A percentile compares a stretch with the other conserved stretches of the same genome.
These are phyloP conservation scores for Pterothamnion heteromorphum DNA, from an alignment of 31 red algal species.

Conservation along the genomic window DNA sequence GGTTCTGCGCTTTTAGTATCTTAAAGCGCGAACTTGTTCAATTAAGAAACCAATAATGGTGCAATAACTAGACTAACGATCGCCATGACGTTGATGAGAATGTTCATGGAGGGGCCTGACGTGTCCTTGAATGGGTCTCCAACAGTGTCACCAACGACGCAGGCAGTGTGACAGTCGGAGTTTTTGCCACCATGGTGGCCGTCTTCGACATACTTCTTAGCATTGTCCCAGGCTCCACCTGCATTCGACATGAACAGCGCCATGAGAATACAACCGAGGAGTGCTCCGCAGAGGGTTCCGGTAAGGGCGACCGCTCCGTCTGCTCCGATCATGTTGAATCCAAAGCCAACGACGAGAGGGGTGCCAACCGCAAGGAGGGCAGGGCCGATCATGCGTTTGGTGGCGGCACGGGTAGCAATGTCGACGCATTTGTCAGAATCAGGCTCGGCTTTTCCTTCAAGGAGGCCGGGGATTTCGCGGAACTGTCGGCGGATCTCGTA, in stretches of 20 bases:
- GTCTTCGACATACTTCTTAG: constrained; percentile 70
- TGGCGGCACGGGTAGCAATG: constrained; percentile 53
- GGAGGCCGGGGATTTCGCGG: constrained; percentile 51
- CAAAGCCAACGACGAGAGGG: constrained; percentile 59
- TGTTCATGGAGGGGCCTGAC: constrained; percentile 68
- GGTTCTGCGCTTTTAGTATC: too few relatives aligned
- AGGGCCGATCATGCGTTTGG: constrained; percentile 59
- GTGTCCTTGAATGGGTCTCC: constrained; percentile 92
- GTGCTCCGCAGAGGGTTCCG: constrained; percentile 60
- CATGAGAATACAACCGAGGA: constrained; percentile 55
- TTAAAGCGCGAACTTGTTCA: too few relatives aligned
- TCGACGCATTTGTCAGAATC: constrained; percentile 56
- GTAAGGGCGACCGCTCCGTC: constrained; percentile 39
- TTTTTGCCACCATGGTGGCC: constrained; percentile 64
- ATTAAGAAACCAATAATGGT: too few relatives aligned
- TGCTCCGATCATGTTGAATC: background rate
- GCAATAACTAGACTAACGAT: constrained; percentile 51
- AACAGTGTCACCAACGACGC: constrained; percentile 72
- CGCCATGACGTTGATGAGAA: constrained; percentile 71
- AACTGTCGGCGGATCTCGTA: constrained; percentile 69
- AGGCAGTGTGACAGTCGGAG: constrained; percentile 74
- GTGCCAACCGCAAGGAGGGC: constrained; percentile 58
- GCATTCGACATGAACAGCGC: constrained; percentile 67
- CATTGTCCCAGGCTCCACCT: constrained; percentile 82
- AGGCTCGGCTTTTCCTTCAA: constrained; percentile 47